phyloP scores from a whole-genome alignment of 257 asterid genomes.

The Echites panduratus region DNA sequence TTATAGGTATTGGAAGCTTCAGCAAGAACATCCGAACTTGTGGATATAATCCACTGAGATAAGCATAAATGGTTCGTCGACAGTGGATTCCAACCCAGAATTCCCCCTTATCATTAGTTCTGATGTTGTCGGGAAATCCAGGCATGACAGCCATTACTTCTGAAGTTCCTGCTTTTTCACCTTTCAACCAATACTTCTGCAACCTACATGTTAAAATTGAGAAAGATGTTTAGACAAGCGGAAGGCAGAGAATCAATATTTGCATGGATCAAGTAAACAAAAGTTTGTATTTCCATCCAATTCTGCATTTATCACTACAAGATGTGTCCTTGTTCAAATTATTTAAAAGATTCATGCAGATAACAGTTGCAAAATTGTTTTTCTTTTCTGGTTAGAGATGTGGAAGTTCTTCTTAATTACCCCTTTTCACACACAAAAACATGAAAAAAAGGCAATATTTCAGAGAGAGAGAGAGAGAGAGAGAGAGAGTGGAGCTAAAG shows the following conservation, averaged over 20 bases:
- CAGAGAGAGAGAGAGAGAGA: not conserved
- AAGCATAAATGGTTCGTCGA: slow-evolving; percentile 55
- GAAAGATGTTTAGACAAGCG: not conserved
- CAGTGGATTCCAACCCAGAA: slow-evolving; percentile 90
- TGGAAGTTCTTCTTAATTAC: not conserved
- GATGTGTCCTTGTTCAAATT: not conserved
- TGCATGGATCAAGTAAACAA: not conserved
- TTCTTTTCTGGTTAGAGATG: not conserved
- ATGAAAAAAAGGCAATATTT: too few relatives aligned
- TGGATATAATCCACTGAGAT: slow-evolving; percentile 46
- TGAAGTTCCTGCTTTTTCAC: slow-evolving; percentile 59
- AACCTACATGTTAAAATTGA: slow-evolving; percentile 34
- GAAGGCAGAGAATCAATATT: not conserved
- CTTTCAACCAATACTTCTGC: slow-evolving; percentile 80
- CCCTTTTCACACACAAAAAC: not conserved
- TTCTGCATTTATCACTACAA: not conserved
- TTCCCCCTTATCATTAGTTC: slow-evolving; percentile 70
- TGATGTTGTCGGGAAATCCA: slow-evolving; percentile 78
- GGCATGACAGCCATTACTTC: slow-evolving; percentile 69
- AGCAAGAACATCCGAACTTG: slow-evolving; percentile 43
- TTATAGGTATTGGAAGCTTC: slow-evolving; percentile 68
- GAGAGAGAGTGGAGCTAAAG: not conserved
- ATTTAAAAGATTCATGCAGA: not conserved
- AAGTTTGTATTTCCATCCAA: not conserved
- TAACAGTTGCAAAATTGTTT: not conserved